Base-by-base conservation (phyloP, 169 alveolate genomes). In the Babesia bigemina region DNA sequence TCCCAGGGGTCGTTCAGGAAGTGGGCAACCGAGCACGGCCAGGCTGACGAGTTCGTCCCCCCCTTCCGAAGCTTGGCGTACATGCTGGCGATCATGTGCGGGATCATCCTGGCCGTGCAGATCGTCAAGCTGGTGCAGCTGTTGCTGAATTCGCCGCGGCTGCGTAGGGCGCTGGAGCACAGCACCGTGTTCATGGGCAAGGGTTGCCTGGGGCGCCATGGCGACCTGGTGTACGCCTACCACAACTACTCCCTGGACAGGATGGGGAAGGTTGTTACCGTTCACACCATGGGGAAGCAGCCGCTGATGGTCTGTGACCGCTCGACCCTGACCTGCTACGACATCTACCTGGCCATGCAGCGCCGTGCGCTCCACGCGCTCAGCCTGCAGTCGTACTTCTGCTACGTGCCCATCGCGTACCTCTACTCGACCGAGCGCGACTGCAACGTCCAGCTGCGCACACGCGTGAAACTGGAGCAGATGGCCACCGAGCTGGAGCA, bases 311-410 rank as follows among this genome's bases (percentile, higher is more conserved):
- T 52, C 16, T 52, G 4, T 16, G 48, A 67, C 76, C 21, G 65
- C n/a, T 50, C 76, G 12, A 24, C 22, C 48, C 14, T 67, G 63
- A 67, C 63, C 12, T 50, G 66, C 26, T 67, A 67, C 42, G 76
- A 67, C 55, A 22, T 67, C 7, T 67, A 67, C 56, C 65, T 67
- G 21, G 63, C 76, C 14, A 67, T 67, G 76, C 76, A 67, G 56
- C 26, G 33, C 56, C 47, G 65, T 7, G 76, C 76, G 36, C 65
- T 67, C 2, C 66, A 52, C 19, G 76, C 76, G 22, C 42, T 67
- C n/a, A 11, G 28, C 8, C 53, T 52, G 42, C 55, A 52, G 6
- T 36, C 67, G 0, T 49, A 52, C 12, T 67, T 52, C 53, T 67
- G 76, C 44, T 26, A 33, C 53, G 76, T 55, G 14, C 76, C 76